These are phyloP conservation scores for Lyophyllum decastes DNA, from an alignment of 768 basidiomycete species.

Conservation along the genomic window DNA sequence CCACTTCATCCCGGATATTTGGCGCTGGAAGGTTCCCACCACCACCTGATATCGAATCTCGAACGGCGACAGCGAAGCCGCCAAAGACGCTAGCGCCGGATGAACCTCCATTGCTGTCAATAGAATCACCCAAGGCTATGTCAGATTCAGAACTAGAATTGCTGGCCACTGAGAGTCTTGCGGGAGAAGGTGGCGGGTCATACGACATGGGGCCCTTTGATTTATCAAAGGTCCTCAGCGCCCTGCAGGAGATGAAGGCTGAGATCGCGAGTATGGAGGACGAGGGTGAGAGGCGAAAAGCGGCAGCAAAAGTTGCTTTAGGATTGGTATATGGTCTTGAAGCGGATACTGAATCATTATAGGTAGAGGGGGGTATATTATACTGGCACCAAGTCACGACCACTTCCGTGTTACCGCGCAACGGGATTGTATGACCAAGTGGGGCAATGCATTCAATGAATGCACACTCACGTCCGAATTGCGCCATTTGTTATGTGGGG, in stretches of 20 bases:
- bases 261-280: slow-evolving; percentile 71
- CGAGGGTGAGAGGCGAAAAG: slow-evolving; percentile 61
- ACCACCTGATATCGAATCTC: background rate
- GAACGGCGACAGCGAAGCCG: background rate
- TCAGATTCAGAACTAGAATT: slow-evolving; percentile 8
- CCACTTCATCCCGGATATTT: slow-evolving; percentile 52
- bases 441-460: no score
- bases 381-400: background rate
- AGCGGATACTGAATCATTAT: slow-evolving; percentile 11
- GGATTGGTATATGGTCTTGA: slow-evolving; percentile 73
- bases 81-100: background rate
- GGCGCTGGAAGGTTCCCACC: slow-evolving; percentile 24
- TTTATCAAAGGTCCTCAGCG: slow-evolving; percentile 56
- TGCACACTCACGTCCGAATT: no score
- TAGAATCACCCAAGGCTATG: background rate
- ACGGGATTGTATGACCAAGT: no score
- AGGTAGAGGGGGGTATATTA: background rate
- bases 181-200: slow-evolving; percentile 4
- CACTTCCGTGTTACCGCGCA: no score
- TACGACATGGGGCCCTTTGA: slow-evolving; percentile 56
- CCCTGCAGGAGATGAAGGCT: slow-evolving; percentile 69
- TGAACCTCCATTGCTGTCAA: background rate
- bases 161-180: background rate
- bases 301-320: slow-evolving; percentile 73
- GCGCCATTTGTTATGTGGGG: background rate